phyloP scores from a whole-genome alignment of 1,284 basidiomycete genomes.

The Schizophyllum amplum region DNA sequence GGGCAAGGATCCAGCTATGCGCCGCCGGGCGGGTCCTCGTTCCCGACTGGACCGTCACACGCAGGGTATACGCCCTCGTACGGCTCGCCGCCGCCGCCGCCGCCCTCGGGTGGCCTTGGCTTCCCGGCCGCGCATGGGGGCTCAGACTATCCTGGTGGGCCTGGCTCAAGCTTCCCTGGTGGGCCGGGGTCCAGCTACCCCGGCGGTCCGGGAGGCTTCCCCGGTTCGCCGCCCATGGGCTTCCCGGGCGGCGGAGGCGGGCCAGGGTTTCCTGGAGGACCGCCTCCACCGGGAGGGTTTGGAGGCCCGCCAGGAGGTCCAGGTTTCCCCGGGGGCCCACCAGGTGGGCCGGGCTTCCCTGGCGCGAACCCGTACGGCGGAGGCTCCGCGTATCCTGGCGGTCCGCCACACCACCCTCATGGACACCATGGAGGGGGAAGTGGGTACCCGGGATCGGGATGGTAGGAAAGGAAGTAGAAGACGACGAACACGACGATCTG shows the following conservation, averaged over 20 bases:
- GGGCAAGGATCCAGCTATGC: not conserved
- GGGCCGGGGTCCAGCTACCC: conserved; percentile 10
- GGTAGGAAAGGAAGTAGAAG: not conserved
- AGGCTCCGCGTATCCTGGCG: not conserved
- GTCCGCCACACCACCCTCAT: not conserved
- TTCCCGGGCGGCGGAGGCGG: conserved; percentile 4
- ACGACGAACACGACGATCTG: not conserved
- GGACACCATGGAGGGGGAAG: not conserved
- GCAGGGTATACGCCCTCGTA: conserved; percentile 23
- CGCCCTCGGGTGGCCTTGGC: conserved; percentile 6
- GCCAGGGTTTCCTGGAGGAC: conserved; percentile 18
- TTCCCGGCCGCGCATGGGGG: too few species aligned
- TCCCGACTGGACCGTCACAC: conserved; percentile 1
- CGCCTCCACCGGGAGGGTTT: conserved; percentile 12
- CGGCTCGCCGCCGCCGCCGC: conserved; percentile 14
- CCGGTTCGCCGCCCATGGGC: conserved; percentile 8
- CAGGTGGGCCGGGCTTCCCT: conserved; percentile 19
- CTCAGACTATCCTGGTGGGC: conserved; percentile 18
- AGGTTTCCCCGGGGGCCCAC: conserved; percentile 9
- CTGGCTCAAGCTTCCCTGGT: conserved; percentile 9
- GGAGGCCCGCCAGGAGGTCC: conserved; percentile 9
- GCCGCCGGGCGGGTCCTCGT: conserved; percentile 8
- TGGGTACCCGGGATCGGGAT: not conserved
- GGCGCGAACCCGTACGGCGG: conserved; percentile 17
- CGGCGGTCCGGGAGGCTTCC: conserved; percentile 7